Conservation (phyloP, 139 green algal species). For the Desmodesmus armatus region DNA sequence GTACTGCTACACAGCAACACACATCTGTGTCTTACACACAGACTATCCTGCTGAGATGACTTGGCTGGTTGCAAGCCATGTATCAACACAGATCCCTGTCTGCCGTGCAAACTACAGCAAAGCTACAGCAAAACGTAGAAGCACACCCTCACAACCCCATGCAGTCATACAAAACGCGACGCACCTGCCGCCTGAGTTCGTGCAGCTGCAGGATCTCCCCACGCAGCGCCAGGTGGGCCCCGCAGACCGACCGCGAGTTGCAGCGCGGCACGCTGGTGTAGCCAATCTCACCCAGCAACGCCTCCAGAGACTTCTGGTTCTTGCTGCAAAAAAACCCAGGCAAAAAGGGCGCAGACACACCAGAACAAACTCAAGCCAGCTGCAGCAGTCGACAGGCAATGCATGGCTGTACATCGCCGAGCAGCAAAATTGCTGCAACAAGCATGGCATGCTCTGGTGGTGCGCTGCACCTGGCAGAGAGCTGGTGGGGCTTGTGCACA, state of each 20-base stretch:
- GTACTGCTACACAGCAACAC: too few relatives aligned
- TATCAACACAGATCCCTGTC: not conserved
- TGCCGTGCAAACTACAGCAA: not conserved
- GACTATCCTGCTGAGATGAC: too few relatives aligned
- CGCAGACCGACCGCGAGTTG: constrained; percentile 63
- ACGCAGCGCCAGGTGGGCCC: constrained; percentile 74
- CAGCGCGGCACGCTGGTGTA: constrained; percentile 52
- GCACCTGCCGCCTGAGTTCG: constrained; percentile 62
- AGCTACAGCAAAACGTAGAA: not conserved
- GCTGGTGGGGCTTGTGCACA: too few relatives aligned
- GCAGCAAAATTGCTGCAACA: too few relatives aligned
- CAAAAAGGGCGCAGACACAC: not conserved
- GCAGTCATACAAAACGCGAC: not conserved
- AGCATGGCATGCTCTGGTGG: too few relatives aligned
- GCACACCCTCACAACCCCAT: not conserved
- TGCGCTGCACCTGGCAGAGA: too few relatives aligned
- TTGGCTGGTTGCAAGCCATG: too few relatives aligned
- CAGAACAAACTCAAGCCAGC: not conserved
- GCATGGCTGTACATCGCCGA: too few relatives aligned
- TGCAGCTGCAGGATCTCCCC: constrained; percentile 71
- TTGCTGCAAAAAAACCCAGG: constrained; percentile 38
- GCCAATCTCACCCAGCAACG: constrained; percentile 67
- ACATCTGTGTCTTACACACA: too few relatives aligned
- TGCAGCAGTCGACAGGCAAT: not conserved
- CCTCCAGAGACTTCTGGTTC: constrained; percentile 73